These are phyloP conservation scores for Poronia punctata DNA, from an alignment of 495 filamentous ascomycete genomes.

Conservation along the genomic window DNA sequence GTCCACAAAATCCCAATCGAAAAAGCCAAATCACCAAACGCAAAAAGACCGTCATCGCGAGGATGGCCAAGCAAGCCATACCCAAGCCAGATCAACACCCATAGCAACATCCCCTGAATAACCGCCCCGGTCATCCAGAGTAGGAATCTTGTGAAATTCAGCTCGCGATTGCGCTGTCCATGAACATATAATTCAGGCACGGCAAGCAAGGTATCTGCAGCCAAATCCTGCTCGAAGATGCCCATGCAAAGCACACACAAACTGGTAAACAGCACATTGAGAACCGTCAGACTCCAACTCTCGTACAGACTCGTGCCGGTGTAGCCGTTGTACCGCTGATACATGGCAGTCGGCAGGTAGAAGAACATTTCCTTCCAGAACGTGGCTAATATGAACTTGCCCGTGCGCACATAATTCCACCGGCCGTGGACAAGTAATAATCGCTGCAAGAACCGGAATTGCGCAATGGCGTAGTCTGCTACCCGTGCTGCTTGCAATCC, in stretches of 20 bases:
- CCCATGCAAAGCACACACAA: slow-evolving; percentile 80
- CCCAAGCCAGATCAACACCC: slow-evolving; percentile 62
- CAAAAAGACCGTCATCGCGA: slow-evolving; percentile 55
- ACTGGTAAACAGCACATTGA: slow-evolving; percentile 89
- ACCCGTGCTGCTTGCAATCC: slow-evolving; percentile 84
- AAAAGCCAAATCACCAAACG: slow-evolving; percentile 69
- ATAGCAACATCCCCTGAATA: slow-evolving; percentile 67
- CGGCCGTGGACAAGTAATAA: slow-evolving; percentile 86
- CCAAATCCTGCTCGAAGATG: slow-evolving; percentile 80
- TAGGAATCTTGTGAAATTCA: slow-evolving; percentile 69
- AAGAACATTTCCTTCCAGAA: slow-evolving; percentile 81
- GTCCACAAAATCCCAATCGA: slow-evolving; percentile 64
- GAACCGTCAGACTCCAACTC: slow-evolving; percentile 75
- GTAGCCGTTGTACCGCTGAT: slow-evolving; percentile 78
- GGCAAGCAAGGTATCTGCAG: slow-evolving; percentile 72
- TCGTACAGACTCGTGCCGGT: slow-evolving; percentile 87
- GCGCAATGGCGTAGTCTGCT: slow-evolving; percentile 84
- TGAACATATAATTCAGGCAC: slow-evolving; percentile 82
- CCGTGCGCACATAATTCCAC: slow-evolving; percentile 89
- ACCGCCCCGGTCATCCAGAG: slow-evolving; percentile 75
- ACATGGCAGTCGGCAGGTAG: slow-evolving; percentile 83
- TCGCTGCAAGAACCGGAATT: slow-evolving; percentile 83
- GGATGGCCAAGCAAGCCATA: slow-evolving; percentile 44
- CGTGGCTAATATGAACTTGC: slow-evolving; percentile 80
- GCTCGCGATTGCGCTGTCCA: slow-evolving; percentile 66